Evolutionary conservation across 176 grass and related monocot species (phyloP).

Genomic region (Oryza longistaminata): DNA sequence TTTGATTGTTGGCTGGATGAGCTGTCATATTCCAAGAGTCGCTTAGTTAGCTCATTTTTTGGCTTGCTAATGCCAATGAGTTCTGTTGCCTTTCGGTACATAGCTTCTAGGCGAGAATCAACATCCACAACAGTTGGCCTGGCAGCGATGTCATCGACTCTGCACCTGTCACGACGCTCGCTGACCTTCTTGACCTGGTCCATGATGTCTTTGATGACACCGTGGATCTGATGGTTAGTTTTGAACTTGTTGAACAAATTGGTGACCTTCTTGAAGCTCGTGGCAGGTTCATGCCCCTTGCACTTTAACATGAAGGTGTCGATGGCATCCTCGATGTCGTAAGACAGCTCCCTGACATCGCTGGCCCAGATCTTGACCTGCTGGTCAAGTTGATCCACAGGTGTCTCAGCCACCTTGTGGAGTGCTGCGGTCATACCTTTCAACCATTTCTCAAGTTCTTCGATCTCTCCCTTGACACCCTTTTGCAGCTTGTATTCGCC

Average conservation of each 20-base stretch:
- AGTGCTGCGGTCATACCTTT: too few relatives aligned
- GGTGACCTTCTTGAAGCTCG: not conserved
- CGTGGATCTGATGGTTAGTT: not conserved
- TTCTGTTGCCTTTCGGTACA: conserved; percentile 3
- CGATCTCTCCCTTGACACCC: too few relatives aligned
- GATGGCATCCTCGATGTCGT: too few relatives aligned
- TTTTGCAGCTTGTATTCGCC: too few relatives aligned
- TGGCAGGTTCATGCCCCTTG: too few relatives aligned
- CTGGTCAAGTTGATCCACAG: too few relatives aligned
- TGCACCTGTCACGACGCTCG: not conserved
- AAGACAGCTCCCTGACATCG: too few relatives aligned
- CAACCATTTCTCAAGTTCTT: too few relatives aligned
- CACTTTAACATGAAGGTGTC: too few relatives aligned
- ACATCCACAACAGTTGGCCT: not conserved
- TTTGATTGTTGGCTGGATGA: not conserved
- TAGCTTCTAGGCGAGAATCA: conserved; percentile 13
- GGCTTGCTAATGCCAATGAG: not conserved
- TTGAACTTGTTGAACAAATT: not conserved
- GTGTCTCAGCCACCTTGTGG: too few relatives aligned
- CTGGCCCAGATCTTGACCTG: too few relatives aligned
- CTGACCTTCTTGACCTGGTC: not conserved
- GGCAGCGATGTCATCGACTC: not conserved
- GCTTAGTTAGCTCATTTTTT: not conserved
- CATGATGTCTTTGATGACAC: not conserved
- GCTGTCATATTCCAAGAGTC: not conserved